A percentile compares a stretch with the other conserved stretches of the same genome.
phyloP scores from a whole-genome alignment of 768 basidiomycete species.

The Lentinula boryana region DNA sequence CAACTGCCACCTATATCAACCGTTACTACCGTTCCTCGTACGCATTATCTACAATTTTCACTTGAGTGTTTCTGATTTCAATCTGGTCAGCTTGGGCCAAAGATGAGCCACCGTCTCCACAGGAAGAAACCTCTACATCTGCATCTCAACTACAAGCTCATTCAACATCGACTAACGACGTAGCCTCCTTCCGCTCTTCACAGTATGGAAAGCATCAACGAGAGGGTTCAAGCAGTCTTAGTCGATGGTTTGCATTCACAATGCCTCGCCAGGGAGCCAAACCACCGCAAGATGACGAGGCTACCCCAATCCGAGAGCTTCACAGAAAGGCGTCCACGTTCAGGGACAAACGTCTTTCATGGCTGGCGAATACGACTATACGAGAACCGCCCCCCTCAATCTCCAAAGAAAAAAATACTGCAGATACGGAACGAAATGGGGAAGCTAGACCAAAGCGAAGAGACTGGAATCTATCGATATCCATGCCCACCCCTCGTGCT shows the following conservation, averaged over 20 bases:
- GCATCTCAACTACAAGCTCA: conserved; percentile 27
- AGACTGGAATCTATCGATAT: conserved; percentile 23
- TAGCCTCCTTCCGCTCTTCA: conserved; percentile 36
- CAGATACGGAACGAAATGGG: conserved; percentile 10
- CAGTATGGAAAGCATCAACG: not conserved
- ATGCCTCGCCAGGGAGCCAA: conserved; percentile 39
- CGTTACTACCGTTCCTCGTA: conserved; percentile 69
- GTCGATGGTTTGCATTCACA: conserved; percentile 75
- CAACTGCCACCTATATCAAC: conserved; percentile 40
- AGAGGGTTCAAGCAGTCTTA: conserved; percentile 30
- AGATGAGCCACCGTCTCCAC: conserved; percentile 77
- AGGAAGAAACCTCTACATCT: conserved; percentile 28
- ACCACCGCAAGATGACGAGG: conserved; percentile 10
- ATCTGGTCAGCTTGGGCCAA: conserved; percentile 66
- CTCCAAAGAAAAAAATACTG: conserved; percentile 21
- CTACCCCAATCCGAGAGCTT: conserved; percentile 11
- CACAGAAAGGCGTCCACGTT: conserved; percentile 29
- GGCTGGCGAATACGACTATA: conserved; percentile 38
- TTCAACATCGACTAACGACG: conserved; percentile 40
- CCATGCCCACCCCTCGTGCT: conserved; percentile 29
- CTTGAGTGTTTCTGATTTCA: not conserved
- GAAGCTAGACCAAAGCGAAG: conserved; percentile 11
- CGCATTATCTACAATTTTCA: conserved; percentile 18
- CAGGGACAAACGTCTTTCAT: conserved; percentile 43
- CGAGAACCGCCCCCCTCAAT: conserved; percentile 28